Conservation (phyloP, 306 rosid genomes). For the Rosa lucieae region DNA sequence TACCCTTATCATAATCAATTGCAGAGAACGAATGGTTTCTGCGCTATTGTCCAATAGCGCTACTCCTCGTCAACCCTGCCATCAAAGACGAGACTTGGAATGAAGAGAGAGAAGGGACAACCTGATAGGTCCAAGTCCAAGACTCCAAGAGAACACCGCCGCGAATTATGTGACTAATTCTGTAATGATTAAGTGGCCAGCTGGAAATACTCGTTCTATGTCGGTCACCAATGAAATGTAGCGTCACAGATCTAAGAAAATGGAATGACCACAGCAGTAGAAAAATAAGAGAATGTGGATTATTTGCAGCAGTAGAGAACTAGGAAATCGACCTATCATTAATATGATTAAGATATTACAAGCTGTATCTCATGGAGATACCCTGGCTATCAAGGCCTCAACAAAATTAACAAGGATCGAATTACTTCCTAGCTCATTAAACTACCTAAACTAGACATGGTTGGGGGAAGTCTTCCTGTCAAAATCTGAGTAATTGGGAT, state of each 20-base stretch:
- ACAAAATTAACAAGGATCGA: constrained; percentile 12
- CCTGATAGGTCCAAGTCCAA: no score
- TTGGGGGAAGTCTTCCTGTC: background rate
- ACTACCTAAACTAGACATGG: background rate
- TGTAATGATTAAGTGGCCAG: constrained; percentile 7
- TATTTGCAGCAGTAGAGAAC: no score
- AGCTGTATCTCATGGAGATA: constrained; percentile 4
- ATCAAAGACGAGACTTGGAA: no score
- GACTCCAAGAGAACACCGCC: constrained; percentile 2
- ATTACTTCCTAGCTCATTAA: background rate
- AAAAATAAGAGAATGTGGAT: background rate
- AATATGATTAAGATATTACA: constrained; percentile 6
- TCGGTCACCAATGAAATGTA: constrained; percentile 9
- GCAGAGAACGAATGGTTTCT: no score
- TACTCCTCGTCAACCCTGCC: no score
- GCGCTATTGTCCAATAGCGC: no score
- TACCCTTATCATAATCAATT: no score
- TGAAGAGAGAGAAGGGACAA: no score
- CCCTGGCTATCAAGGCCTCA: constrained; percentile 4
- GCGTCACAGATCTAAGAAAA: background rate
- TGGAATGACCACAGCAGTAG: background rate
- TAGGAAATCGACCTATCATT: background rate
- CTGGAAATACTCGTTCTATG: constrained; percentile 18
- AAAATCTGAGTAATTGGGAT: background rate
- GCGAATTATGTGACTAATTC: constrained; percentile 9